Conservation (phyloP, 306 rosid species). For the Comarum palustre region DNA sequence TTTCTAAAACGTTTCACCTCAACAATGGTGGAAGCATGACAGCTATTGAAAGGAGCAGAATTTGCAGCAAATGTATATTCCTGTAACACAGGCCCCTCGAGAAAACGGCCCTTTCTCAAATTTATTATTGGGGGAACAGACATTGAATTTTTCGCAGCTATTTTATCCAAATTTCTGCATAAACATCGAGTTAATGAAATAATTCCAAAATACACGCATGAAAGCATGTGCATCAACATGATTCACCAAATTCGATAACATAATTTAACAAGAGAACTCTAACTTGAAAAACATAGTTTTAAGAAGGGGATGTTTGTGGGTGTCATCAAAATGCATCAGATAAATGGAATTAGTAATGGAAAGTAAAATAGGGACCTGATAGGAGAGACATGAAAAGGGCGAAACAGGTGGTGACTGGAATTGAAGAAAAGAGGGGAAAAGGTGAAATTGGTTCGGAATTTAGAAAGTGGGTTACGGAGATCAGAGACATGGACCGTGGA, state of each 20-base stretch:
- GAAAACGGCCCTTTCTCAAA: conserved; percentile 31
- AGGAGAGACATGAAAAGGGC: conserved; percentile 9
- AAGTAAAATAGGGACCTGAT: conserved; percentile 22
- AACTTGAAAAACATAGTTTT: not conserved
- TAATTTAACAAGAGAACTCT: not conserved
- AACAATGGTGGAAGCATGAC: conserved; percentile 94
- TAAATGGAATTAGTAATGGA: not conserved
- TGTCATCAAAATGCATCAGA: not conserved
- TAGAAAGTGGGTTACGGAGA: conserved; percentile 24
- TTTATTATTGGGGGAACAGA: conserved; percentile 26
- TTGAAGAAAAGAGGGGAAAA: conserved; percentile 14
- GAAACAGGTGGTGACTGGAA: conserved; percentile 23
- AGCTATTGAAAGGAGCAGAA: conserved; percentile 66
- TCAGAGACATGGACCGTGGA: conserved; percentile 17
- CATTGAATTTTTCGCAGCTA: conserved; percentile 15
- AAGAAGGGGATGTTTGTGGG: not conserved
- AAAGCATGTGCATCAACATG: not conserved
- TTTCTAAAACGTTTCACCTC: conserved; percentile 46
- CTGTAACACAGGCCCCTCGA: conserved; percentile 48
- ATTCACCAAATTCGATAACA: not conserved
- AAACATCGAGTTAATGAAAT: not conserved
- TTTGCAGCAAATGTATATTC: conserved; percentile 61
- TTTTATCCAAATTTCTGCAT: conserved; percentile 43
- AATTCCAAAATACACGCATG: not conserved
- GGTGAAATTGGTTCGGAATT: conserved; percentile 27